Evolutionary conservation across 768 basidiomycete genomes (phyloP), one percentile per base, ranked within the genome.

Genomic region (Tylopilus sp.): DNA sequence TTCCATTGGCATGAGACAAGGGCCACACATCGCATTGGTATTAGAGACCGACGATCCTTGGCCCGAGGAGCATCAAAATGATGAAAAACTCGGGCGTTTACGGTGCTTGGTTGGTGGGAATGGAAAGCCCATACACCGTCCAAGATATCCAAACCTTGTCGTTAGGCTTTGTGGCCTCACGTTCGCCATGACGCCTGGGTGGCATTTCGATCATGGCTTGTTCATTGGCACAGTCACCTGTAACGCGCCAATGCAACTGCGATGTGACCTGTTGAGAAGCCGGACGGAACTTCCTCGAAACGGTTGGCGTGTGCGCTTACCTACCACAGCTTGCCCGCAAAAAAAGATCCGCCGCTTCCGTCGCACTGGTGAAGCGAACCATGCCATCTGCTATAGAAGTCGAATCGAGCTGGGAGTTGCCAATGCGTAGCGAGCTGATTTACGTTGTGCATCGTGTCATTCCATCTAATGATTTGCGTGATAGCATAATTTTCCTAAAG

Each of bases 301-400:
- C 11, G n/a, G 21, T 53, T 62, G 63, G 63, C 43, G 28, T 31
- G 52, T 6, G 54, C 44, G 54, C 53, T 48, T 52, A 24, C 33
- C 43, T 24, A n/a, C n/a, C n/a, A 58, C 54, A 50, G 43, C 44
- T 40, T 33, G 53, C 41, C 31, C 37, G 16, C 1, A 17, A 38
- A 12, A 41, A 37, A 3, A 11, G 14, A 10, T 14, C 21, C 51
- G 16, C 36, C n/a, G 26, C 30, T 7, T 11, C 36, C 28, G 21
- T 9, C 44, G 28, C 50, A 45, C 38, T 41, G 31, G 25, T 22
- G 36, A 53, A 43, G 52, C 48, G 48, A 63, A 54, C 41, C 54
- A 9, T 26, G 41, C 28, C 14, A 19, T 30, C 50, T 25, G 28
- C 34, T 24, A 31, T 52, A 25, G n/a, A 14, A 48, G 52, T 24